Conservation (phyloP, 805 yeast genomes). For the Saturnispora ahearnii region DNA sequence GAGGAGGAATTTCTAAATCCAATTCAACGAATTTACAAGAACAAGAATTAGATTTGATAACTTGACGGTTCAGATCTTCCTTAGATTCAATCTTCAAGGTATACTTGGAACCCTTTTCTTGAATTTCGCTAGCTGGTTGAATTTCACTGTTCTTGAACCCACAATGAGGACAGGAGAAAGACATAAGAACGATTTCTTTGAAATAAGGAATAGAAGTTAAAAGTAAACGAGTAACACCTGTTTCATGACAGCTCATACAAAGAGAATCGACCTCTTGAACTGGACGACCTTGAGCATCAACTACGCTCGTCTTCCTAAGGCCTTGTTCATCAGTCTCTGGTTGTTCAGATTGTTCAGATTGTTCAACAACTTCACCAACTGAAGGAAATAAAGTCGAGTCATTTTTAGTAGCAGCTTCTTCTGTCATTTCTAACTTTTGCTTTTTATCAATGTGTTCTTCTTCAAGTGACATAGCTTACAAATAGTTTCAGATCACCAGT, state of each 20-base stretch:
- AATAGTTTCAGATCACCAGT: not conserved
- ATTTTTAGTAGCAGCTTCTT: constrained; percentile 13
- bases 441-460: constrained; percentile 18
- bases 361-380: constrained; percentile 53
- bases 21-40: constrained; percentile 70
- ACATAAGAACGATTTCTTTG: constrained; percentile 85
- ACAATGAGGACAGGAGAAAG: constrained; percentile 94
- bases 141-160: constrained; percentile 84
- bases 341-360: constrained; percentile 29
- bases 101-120: constrained; percentile 77
- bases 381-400: constrained; percentile 42
- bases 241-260: constrained; percentile 90
- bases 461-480: not conserved
- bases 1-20: constrained; percentile 92
- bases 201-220: constrained; percentile 88
- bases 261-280: constrained; percentile 92
- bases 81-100: constrained; percentile 55
- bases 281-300: constrained; percentile 82
- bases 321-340: constrained; percentile 15
- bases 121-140: constrained; percentile 91
- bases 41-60: constrained; percentile 85
- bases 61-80: constrained; percentile 79
- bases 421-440: constrained; percentile 20
- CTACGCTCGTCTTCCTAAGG: constrained; percentile 62
- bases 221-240: constrained; percentile 75